Conservation (phyloP, 805 yeast species). For the Candida gorgasii region DNA sequence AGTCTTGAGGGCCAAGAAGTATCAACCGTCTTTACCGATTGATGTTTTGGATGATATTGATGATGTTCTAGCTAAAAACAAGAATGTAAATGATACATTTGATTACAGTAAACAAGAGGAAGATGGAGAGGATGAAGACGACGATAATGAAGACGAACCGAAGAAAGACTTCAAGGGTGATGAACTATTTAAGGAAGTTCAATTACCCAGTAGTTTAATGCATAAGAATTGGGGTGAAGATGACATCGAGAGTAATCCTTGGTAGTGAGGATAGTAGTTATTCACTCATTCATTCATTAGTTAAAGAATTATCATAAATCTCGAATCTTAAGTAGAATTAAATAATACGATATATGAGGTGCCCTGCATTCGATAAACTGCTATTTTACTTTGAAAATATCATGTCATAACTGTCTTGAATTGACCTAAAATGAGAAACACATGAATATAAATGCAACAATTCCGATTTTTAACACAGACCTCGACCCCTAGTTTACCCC, state of each 20-base stretch:
- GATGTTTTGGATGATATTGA: constrained; percentile 72
- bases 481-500: no score
- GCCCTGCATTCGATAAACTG: no score
- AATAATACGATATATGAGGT: no score
- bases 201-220: constrained; percentile 49
- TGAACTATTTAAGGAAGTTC: constrained; percentile 49
- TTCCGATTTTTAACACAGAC: no score
- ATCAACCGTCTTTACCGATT: constrained; percentile 72
- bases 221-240: constrained; percentile 48
- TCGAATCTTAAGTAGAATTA: no score
- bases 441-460: no score
- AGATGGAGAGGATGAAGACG: constrained; percentile 23
- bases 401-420: no score
- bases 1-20: constrained; percentile 51
- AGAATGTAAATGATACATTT: constrained; percentile 33
- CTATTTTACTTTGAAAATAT: no score
- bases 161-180: constrained; percentile 38
- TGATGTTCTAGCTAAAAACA: constrained; percentile 45
- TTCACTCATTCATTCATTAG: no score
- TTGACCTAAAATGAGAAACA: no score
- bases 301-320: no score
- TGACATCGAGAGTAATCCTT: constrained; percentile 65
- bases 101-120: constrained; percentile 25
- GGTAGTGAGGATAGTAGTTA: no score
- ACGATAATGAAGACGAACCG: constrained; percentile 15